A percentile compares a stretch with the other conserved stretches of the same genome.
phyloP scores from a whole-genome alignment of 805 yeast species.

The Wickerhamiella shivajii region DNA sequence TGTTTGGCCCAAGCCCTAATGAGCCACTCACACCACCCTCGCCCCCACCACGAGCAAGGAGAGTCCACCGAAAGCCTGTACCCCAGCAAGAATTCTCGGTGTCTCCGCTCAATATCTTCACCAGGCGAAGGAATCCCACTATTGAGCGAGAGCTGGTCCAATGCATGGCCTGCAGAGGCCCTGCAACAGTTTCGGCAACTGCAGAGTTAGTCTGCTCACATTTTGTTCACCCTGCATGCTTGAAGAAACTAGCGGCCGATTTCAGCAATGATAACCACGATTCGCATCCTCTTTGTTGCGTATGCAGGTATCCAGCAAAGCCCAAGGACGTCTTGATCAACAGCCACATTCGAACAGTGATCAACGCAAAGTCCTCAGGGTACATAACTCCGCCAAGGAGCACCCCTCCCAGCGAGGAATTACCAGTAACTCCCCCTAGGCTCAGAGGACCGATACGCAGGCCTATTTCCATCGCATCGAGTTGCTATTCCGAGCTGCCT shows the following conservation, averaged over 20 bases:
- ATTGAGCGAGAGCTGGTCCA: slow-evolving; percentile 6
- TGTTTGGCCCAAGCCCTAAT: no score
- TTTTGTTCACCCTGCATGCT: slow-evolving; percentile 7
- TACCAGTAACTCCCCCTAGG: neutral
- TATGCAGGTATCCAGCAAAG: slow-evolving; percentile 9
- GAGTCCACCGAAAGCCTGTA: slow-evolving; percentile 3
- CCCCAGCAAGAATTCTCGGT: no score
- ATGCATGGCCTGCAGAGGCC: slow-evolving; percentile 8
- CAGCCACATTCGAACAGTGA: slow-evolving; percentile 3
- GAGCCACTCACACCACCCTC: slow-evolving; percentile 1
- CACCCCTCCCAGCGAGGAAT: neutral
- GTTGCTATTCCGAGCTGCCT: neutral
- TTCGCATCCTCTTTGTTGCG: slow-evolving; percentile 6
- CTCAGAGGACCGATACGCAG: neutral
- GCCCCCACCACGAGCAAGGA: neutral
- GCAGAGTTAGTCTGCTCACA: slow-evolving; percentile 10
- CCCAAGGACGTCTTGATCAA: slow-evolving; percentile 7
- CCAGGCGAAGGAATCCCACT: neutral
- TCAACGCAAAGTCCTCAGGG: neutral
- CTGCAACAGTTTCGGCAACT: neutral
- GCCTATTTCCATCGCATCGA: neutral
- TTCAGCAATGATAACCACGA: neutral
- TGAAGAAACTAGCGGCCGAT: slow-evolving; percentile 1
- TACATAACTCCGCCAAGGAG: neutral
- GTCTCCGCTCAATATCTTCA: no score